Evolutionary conservation across 2,329 filamentous ascomycete genomes (phyloP), one percentile per base, ranked within the genome.

Genomic region (Hymenoscyphus repandus): DNA sequence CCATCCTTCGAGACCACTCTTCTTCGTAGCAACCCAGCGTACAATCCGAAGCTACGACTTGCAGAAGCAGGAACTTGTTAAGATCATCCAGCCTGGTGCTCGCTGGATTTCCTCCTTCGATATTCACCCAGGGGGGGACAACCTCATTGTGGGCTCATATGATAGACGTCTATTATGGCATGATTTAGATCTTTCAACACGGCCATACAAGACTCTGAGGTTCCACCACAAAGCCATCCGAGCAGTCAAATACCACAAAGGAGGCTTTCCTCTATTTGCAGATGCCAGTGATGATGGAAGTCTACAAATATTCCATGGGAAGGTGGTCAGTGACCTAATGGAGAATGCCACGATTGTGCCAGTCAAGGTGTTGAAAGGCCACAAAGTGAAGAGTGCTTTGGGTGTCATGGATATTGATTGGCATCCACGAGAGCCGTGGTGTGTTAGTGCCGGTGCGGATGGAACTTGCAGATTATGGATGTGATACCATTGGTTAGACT

Each of bases 271-370:
- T 15, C 77, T 99, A 33, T 97, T 99, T 64, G 93, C 91, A 0
- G 92, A 97, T 67, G 90, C 90, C 17, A 93, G 88, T 68, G 95
- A 99, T 67, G 93, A 99, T 68, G 93, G 93, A 27, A 90, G 86
- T 17, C 73, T 97, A 58, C 93, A 99, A 69, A 88, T 99, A 48
- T 97, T 97, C 81, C 92, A 97, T 68, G 92, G 90, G 50, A 95
- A 92, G 71, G 92, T 97, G 27, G 90, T 95, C 30, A 90, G 85
- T 54, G 93, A 99, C 68, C 76, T 96, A 67, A 89, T 99, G 81
- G 90, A 95, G 74, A 96, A 96, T 65, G 91, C 93, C 6, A 95
- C 86, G 12, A 96, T 99, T 64, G 93, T 97, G 46, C 93, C 93
- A 7, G 78, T 99, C 56, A 99, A 97, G 77, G 90, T 95, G 64